Conservation (phyloP, 495 filamentous ascomycete species). For the Neurospora tetraspora region DNA sequence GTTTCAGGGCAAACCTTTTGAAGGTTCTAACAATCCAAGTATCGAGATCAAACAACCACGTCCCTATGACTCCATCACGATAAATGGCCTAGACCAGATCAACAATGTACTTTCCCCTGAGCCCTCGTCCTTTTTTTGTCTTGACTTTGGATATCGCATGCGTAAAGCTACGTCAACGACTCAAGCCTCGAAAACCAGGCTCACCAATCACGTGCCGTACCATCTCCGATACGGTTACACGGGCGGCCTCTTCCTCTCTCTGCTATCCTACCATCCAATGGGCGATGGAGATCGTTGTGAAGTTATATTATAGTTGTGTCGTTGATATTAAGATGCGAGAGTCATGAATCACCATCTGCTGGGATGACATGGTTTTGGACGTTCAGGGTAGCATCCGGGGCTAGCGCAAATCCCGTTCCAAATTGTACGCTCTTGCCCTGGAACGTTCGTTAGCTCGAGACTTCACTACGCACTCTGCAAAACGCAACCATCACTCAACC, state of each 20-base stretch:
- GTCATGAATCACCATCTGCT: background rate
- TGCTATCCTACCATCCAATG: no score
- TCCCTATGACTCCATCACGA: background rate
- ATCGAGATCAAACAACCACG: background rate
- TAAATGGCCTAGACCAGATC: background rate
- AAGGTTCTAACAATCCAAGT: background rate
- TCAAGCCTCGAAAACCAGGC: background rate
- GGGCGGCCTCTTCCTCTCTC: background rate
- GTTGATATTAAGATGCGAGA: background rate
- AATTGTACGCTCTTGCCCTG: no score
- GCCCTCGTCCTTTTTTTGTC: background rate
- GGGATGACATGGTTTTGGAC: background rate
- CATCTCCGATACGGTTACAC: background rate
- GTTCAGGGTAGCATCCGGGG: no score
- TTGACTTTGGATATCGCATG: background rate
- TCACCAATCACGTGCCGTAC: background rate
- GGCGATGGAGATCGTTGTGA: background rate
- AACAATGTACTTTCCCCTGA: background rate
- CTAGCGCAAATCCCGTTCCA: no score
- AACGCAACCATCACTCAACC: no score
- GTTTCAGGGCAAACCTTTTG: background rate
- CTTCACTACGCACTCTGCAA: no score
- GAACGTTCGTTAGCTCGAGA: no score
- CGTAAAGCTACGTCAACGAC: background rate
- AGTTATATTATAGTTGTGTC: background rate